Evolutionary conservation across 768 basidiomycete genomes (phyloP).

Genomic region (Boletus pseudopeckii): DNA sequence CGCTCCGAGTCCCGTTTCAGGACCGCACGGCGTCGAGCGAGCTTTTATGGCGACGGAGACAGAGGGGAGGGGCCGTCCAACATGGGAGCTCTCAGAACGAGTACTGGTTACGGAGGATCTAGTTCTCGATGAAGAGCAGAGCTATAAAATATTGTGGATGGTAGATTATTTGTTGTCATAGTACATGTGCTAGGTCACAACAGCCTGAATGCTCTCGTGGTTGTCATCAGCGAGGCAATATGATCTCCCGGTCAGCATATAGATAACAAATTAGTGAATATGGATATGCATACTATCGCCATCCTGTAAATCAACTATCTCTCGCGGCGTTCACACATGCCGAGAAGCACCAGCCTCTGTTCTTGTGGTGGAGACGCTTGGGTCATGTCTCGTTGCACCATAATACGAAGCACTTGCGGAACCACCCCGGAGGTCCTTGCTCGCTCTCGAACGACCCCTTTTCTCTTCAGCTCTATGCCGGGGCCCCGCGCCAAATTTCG

Average conservation of each 20-base stretch:
- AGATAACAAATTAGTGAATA: conserved; percentile 15
- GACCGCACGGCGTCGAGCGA: conserved; percentile 23
- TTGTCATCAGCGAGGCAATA: neutral
- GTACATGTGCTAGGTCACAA: neutral
- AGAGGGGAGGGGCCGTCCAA: conserved; percentile 68
- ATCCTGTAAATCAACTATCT: neutral
- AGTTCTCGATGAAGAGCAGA: conserved; percentile 51
- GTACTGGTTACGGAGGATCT: conserved; percentile 80
- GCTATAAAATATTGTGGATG: neutral
- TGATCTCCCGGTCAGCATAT: neutral
- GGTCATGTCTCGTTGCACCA: conserved; percentile 9
- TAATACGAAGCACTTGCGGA: conserved; percentile 25
- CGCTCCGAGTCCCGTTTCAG: conserved; percentile 35
- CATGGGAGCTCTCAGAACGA: conserved; percentile 67
- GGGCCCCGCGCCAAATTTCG: neutral
- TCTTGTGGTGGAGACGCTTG: conserved; percentile 4
- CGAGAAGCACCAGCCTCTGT: conserved; percentile 7
- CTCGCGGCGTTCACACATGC: neutral
- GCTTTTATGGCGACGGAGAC: conserved; percentile 37
- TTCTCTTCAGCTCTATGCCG: conserved; percentile 15
- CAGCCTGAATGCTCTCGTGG: too few relatives aligned
- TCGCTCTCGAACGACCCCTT: conserved; percentile 32
- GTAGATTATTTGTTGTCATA: neutral
- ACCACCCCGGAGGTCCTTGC: conserved; percentile 39
- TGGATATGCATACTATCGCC: conserved; percentile 6